phyloP scores from a whole-genome alignment of 352 stramenopile species.

The Phytophthora ramorum region DNA sequence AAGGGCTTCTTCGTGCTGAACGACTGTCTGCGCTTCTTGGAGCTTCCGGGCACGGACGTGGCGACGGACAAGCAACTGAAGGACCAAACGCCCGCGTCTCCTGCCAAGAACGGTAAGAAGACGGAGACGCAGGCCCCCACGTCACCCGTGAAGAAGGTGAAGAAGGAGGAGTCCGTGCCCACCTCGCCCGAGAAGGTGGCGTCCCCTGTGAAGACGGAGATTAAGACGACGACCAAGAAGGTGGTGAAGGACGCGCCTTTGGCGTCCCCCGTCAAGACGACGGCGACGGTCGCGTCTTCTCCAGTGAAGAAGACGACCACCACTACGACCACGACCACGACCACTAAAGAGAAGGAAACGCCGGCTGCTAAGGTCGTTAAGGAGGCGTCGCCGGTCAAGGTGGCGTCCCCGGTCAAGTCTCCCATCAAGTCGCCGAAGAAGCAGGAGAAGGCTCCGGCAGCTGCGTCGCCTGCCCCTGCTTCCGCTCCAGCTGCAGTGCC shows the following conservation, averaged over 20 bases:
- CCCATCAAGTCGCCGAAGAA: slow-evolving; percentile 34
- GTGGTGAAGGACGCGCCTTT: not conserved
- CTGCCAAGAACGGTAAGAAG: too few species aligned
- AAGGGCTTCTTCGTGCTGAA: slow-evolving; percentile 92
- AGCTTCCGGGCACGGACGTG: slow-evolving; percentile 48
- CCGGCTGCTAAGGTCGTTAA: not conserved
- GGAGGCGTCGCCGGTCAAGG: slow-evolving; percentile 30
- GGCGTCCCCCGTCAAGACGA: slow-evolving; percentile 11
- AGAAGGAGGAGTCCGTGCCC: slow-evolving; percentile 24
- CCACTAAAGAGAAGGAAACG: not conserved
- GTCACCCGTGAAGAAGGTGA: slow-evolving; percentile 16
- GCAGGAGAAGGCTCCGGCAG: slow-evolving; percentile 10
- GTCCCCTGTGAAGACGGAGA: slow-evolving; percentile 12
- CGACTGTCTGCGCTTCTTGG: slow-evolving; percentile 87
- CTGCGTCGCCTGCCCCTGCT: slow-evolving; percentile 26
- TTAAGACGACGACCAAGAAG: slow-evolving; percentile 36
- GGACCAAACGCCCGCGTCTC: not conserved
- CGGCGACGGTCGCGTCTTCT: slow-evolving; percentile 9
- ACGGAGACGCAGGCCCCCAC: too few species aligned
- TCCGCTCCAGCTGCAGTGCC: slow-evolving; percentile 36
- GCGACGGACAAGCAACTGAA: slow-evolving; percentile 11
- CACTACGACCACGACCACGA: not conserved
- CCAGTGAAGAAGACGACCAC: slow-evolving; percentile 10
- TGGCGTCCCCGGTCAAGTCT: slow-evolving; percentile 17
- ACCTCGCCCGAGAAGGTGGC: slow-evolving; percentile 42